phyloP scores from a whole-genome alignment of 192 early-diverging fungal genomes.

The Coemansia reversa region DNA sequence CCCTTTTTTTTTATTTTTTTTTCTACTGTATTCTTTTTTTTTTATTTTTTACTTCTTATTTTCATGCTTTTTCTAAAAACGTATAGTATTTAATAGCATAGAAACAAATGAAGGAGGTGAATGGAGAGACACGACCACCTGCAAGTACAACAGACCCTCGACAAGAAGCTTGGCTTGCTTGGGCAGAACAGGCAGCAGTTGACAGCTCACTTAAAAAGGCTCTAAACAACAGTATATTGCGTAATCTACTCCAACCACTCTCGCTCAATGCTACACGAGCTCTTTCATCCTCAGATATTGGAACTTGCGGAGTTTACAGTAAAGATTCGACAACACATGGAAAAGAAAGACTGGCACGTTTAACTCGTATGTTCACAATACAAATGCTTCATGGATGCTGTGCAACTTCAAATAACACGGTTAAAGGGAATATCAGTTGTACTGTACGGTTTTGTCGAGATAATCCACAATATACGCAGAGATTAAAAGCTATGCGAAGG shows the following conservation, averaged over 20 bases:
- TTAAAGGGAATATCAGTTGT: conserved; percentile 2
- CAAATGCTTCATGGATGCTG: conserved; percentile 23
- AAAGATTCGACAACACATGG: neutral
- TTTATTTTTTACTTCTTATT: too few species aligned
- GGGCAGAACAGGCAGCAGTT: conserved; percentile 12
- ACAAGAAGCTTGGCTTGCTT: conserved; percentile 19
- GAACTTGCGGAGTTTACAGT: too few species aligned
- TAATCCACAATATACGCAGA: conserved; percentile 12
- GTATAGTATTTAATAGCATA: too few species aligned
- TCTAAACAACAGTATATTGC: conserved; percentile 12
- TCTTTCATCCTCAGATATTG: too few species aligned
- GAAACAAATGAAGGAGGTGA: conserved; percentile 3
- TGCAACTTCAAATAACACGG: too few species aligned
- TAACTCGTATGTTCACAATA: conserved; percentile 10
- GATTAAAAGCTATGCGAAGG: conserved; percentile 6
- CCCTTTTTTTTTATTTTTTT: too few species aligned
- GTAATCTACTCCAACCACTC: conserved; percentile 15
- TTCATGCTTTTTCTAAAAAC: too few species aligned
- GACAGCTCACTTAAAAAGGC: conserved; percentile 16
- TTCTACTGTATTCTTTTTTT: too few species aligned
- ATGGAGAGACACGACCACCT: too few species aligned
- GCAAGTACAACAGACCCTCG: neutral
- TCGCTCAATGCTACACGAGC: neutral
- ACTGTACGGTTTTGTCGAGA: conserved; percentile 18
- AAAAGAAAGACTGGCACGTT: neutral